A percentile compares a stretch with the other conserved stretches of the same genome.
phyloP scores from a whole-genome alignment of 768 basidiomycete species.

The Pleurotus ostreatus region DNA sequence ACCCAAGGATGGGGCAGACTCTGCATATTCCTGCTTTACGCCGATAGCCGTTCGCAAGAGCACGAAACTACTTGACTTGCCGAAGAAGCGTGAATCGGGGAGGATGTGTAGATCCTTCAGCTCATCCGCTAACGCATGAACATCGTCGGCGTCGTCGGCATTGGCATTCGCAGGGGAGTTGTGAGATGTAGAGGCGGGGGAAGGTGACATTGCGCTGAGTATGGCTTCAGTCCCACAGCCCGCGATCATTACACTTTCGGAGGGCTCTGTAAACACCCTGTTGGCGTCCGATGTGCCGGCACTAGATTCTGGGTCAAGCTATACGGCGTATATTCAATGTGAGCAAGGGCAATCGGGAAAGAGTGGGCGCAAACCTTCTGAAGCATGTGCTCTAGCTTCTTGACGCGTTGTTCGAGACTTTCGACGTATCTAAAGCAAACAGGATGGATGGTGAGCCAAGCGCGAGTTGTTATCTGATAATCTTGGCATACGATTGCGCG shows the following conservation, averaged over 20 bases:
- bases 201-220: too few species aligned
- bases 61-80: conserved; percentile 53
- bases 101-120: conserved; percentile 29
- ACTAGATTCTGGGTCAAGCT: conserved; percentile 67
- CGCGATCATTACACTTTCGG: not conserved
- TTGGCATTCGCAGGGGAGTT: conserved; percentile 10
- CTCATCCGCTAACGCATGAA: conserved; percentile 29
- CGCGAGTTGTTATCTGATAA: too few species aligned
- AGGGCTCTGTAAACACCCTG: conserved; percentile 11
- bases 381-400: conserved; percentile 61
- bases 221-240: conserved; percentile 2
- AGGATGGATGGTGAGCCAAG: too few species aligned
- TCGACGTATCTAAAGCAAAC: conserved; percentile 46
- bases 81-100: conserved; percentile 45
- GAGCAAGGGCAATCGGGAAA: not conserved
- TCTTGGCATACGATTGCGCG: too few species aligned
- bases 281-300: conserved; percentile 51
- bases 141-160: conserved; percentile 27
- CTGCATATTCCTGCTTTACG: conserved; percentile 53
- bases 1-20: conserved; percentile 11
- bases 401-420: conserved; percentile 52
- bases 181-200: conserved; percentile 6
- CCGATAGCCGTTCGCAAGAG: conserved; percentile 52
- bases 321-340: not conserved
- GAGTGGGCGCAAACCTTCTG: conserved; percentile 24